Evolutionary conservation across 148 eudicot genomes (phyloP).

Genomic region (Persicaria tinctoria): DNA sequence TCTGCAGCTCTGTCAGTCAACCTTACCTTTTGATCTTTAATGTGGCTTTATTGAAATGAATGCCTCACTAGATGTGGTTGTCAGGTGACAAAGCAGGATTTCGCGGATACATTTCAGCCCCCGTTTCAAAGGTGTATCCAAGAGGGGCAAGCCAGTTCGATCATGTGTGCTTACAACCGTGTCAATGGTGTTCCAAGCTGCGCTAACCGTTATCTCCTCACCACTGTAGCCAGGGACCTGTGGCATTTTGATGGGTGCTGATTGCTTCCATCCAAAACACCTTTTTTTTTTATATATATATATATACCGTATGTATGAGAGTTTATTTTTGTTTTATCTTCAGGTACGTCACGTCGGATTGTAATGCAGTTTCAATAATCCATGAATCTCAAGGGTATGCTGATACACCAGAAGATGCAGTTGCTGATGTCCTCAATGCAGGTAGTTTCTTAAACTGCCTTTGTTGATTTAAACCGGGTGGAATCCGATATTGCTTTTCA

Average conservation of each 20-base stretch:
- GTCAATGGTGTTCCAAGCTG: conserved; percentile 54
- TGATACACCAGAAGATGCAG: conserved; percentile 61
- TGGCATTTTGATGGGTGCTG: conserved; percentile 58
- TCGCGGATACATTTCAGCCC: conserved; percentile 62
- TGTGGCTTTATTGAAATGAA: background rate
- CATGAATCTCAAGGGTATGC: conserved; percentile 46
- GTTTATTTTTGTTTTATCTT: background rate
- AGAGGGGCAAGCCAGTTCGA: conserved; percentile 46
- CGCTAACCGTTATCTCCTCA: conserved; percentile 40
- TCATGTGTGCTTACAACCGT: conserved; percentile 66
- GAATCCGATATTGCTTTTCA: too few species aligned
- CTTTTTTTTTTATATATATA: too few species aligned
- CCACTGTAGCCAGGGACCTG: conserved; percentile 30
- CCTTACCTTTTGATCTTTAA: background rate
- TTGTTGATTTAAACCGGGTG: too few species aligned
- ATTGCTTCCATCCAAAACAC: background rate
- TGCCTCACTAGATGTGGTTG: background rate
- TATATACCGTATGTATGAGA: too few species aligned
- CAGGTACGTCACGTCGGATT: conserved; percentile 65
- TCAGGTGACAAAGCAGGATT: conserved; percentile 49
- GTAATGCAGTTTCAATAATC: conserved; percentile 49
- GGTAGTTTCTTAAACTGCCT: conserved; percentile 19
- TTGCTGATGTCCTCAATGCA: conserved; percentile 50
- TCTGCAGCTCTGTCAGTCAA: background rate
- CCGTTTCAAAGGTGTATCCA: conserved; percentile 60